Evolutionary conservation across 2,329 filamentous ascomycete species (phyloP), one percentile per base, ranked within the genome.

Genomic region (Xylaria hypoxylon): DNA sequence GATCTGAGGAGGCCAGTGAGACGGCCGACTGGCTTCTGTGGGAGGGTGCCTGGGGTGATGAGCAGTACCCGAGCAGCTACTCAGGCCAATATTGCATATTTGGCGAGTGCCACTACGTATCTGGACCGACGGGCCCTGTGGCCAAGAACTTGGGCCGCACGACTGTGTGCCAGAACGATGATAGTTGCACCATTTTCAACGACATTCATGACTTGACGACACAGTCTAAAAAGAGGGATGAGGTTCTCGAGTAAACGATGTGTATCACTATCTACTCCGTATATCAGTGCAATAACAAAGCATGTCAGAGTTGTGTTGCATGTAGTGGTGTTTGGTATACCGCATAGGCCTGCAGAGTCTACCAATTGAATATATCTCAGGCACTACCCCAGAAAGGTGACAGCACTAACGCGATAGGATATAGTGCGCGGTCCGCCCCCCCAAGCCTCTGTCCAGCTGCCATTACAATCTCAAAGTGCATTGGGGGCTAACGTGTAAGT

Each of bases 61-160:
- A 67, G 11, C 65, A 67, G 35, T 64, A 67, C 13, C 65, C 44
- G 15, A 52, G 24, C 33, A 64, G 50, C n/a, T 64, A 59, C 35
- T 4, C 50, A 5, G 65, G 45, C 15, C 65, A 67, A 19, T 67
- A 67, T 45, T 67, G 65, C 59, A 60, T 67, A 45, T 60, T 57
- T 15, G 5, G 48, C 24, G 61, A 67, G 50, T 67, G 65, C 38
- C 65, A 58, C 51, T 67, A 40, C 35, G 38, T 40, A 13, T 56
- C 55, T 22, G 65, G 65, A 10, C 65, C 65, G n/a, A 67, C 65
- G 28, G 65, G 65, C 2, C 65, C 65, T 2, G 57, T 67, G n/a
- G 65, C 56, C 15, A 67, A 67, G 61, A 67, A 67, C 33, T 42
- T 67, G 45, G 65, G 65, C 26, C 61, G 65, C 28, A 57, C 48